Percentiles rank a stretch among this genome's conserved stretches.
Evolutionary conservation across 2,329 filamentous ascomycete genomes (phyloP).

Genomic region (Penicillium sp.): DNA sequence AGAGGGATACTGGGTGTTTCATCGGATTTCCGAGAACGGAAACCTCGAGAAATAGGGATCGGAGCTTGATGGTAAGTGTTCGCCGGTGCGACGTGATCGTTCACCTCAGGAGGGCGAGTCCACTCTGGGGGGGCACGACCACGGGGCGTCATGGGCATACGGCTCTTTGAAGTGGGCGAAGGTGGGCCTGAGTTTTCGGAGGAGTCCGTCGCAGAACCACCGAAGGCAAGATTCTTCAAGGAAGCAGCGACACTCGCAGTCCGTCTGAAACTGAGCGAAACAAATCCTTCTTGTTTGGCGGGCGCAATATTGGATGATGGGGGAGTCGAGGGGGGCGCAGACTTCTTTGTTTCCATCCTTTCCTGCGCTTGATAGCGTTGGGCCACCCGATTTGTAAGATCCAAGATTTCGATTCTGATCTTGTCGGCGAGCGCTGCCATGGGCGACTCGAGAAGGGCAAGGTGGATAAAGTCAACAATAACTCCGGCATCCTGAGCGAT

Average conservation of each 20-base stretch:
- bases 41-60: conserved; percentile 73
- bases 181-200: conserved; percentile 19
- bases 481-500: conserved; percentile 77
- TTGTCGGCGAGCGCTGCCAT: conserved; percentile 64
- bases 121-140: conserved; percentile 53
- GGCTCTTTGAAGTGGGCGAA: conserved; percentile 28
- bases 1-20: conserved; percentile 64
- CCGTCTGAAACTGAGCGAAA: conserved; percentile 54
- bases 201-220: conserved; percentile 35
- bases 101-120: conserved; percentile 65
- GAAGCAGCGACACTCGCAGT: conserved; percentile 61
- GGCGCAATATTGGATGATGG: conserved; percentile 41
- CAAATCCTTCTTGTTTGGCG: conserved; percentile 54
- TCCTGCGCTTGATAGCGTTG: conserved; percentile 38
- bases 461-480: conserved; percentile 82
- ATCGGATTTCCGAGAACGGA: conserved; percentile 55
- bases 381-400: conserved; percentile 28
- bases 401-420: conserved; percentile 61
- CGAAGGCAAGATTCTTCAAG: conserved; percentile 56
- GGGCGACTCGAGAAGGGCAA: conserved; percentile 68
- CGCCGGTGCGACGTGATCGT: conserved; percentile 59
- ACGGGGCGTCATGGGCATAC: conserved; percentile 40
- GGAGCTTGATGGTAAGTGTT: conserved; percentile 70
- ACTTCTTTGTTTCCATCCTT: conserved; percentile 30
- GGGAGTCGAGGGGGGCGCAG: conserved; percentile 41